These are phyloP conservation scores for Xylaria intraflava DNA, from an alignment of 495 filamentous ascomycete genomes.

Conservation along the genomic window DNA sequence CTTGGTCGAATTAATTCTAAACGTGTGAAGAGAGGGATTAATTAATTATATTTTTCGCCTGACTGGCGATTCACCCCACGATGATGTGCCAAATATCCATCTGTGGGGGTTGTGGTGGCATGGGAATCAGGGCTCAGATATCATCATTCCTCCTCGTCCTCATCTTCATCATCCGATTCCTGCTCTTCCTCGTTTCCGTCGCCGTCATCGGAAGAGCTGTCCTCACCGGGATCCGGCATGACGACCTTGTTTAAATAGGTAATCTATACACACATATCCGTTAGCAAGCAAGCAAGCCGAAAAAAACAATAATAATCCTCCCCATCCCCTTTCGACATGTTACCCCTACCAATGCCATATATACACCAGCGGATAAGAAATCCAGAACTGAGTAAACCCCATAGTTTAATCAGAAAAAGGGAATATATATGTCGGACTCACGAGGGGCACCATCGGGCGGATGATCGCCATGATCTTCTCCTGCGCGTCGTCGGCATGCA, in stretches of 20 bases:
- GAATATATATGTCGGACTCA: slow-evolving; percentile 36
- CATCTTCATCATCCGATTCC: not conserved
- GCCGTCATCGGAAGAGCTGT: slow-evolving; percentile 29
- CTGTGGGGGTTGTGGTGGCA: not conserved
- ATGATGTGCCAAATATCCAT: not conserved
- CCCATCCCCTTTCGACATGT: no score
- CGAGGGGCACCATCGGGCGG: slow-evolving; percentile 57
- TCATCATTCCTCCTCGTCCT: slow-evolving; percentile 1
- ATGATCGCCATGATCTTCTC: slow-evolving; percentile 49
- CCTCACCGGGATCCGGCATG: slow-evolving; percentile 53
- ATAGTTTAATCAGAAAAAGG: not conserved
- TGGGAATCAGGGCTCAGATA: not conserved
- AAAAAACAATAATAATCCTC: no score
- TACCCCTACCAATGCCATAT: not conserved
- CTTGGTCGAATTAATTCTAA: not conserved
- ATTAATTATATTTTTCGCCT: not conserved
- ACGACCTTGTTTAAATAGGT: slow-evolving; percentile 57
- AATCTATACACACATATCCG: slow-evolving; percentile 36
- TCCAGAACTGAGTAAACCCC: not conserved
- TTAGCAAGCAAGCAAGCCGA: not conserved
- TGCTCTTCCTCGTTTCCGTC: slow-evolving; percentile 19
- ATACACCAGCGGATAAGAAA: not conserved
- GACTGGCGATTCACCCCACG: not conserved
- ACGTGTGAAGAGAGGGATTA: not conserved
- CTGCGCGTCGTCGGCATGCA: slow-evolving; percentile 45